Evolutionary conservation across 805 yeast species (phyloP).

Genomic region (Wickerhamiella spandovensis): DNA sequence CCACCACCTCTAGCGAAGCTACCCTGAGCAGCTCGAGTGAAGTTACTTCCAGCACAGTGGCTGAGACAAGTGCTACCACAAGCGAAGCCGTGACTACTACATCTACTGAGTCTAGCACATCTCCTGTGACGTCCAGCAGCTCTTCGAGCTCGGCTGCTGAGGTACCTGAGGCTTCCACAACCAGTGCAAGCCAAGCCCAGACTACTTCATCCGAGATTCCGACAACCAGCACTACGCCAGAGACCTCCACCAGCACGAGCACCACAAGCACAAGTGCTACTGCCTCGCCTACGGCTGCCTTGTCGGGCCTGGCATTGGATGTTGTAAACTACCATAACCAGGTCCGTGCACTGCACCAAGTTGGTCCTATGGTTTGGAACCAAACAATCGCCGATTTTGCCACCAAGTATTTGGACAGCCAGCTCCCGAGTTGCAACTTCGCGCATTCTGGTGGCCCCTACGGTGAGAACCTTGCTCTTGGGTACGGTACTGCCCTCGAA

Average conservation of each 20-base stretch:
- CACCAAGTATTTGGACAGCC: slow-evolving; percentile 25
- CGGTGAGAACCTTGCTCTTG: slow-evolving; percentile 64
- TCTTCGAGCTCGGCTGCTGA: not conserved
- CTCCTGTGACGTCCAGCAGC: not conserved
- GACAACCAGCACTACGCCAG: not conserved
- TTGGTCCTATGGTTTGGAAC: slow-evolving; percentile 39
- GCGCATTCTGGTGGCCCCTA: slow-evolving; percentile 46
- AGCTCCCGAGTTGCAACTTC: slow-evolving; percentile 38
- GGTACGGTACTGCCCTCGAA: slow-evolving; percentile 34
- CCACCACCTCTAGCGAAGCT: not conserved
- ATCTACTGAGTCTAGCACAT: not conserved
- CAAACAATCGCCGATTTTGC: slow-evolving; percentile 37
- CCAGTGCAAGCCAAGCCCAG: not conserved
- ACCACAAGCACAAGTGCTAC: slow-evolving; percentile 7
- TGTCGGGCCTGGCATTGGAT: slow-evolving; percentile 3
- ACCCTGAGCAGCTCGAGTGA: not conserved
- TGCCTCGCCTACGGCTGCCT: slow-evolving; percentile 15
- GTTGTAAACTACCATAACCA: slow-evolving; percentile 46
- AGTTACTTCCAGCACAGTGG: not conserved
- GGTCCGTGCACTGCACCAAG: slow-evolving; percentile 38
- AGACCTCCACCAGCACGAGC: not conserved
- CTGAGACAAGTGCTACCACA: no score
- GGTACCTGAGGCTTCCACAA: no score
- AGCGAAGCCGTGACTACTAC: no score
- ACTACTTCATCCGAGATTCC: not conserved